These are phyloP conservation scores for Drosera capensis DNA, from an alignment of 148 eudicot species.

Conservation along the genomic window DNA sequence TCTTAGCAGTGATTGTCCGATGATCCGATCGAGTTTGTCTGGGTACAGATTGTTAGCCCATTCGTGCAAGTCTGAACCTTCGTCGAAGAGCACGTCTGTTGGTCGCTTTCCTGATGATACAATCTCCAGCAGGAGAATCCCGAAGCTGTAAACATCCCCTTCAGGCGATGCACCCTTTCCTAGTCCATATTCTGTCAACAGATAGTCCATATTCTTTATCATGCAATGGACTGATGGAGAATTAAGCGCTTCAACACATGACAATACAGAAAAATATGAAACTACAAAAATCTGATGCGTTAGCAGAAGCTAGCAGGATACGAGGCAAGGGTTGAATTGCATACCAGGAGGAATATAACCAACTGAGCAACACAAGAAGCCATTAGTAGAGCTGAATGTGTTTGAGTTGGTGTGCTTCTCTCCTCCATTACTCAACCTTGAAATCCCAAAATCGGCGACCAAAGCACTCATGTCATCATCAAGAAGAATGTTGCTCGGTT, in stretches of 20 bases:
- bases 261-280: no score
- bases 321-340: slow-evolving; percentile 1
- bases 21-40: slow-evolving; percentile 32
- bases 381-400: slow-evolving; percentile 45
- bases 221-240: no score
- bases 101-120: slow-evolving; percentile 70
- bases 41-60: slow-evolving; percentile 66
- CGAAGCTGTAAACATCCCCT: slow-evolving; percentile 82
- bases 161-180: slow-evolving; percentile 62
- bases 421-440: slow-evolving; percentile 37
- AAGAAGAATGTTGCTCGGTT: slow-evolving; percentile 79
- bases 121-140: slow-evolving; percentile 55
- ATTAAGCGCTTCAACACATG: no score
- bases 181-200: slow-evolving; percentile 67
- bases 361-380: slow-evolving; percentile 62
- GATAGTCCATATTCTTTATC: no score
- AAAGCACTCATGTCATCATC: slow-evolving; percentile 71
- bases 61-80: slow-evolving; percentile 58
- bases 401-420: slow-evolving; percentile 23
- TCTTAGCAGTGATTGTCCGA: slow-evolving; percentile 32
- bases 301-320: no score
- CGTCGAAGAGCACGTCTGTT: slow-evolving; percentile 37
- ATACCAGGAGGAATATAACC: slow-evolving; percentile 88
- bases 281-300: no score
- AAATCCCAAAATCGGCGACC: slow-evolving; percentile 68